Percentiles rank a stretch among this genome's conserved stretches.
Conservation (phyloP, 768 basidiomycete species). For the Boletus edulis region DNA sequence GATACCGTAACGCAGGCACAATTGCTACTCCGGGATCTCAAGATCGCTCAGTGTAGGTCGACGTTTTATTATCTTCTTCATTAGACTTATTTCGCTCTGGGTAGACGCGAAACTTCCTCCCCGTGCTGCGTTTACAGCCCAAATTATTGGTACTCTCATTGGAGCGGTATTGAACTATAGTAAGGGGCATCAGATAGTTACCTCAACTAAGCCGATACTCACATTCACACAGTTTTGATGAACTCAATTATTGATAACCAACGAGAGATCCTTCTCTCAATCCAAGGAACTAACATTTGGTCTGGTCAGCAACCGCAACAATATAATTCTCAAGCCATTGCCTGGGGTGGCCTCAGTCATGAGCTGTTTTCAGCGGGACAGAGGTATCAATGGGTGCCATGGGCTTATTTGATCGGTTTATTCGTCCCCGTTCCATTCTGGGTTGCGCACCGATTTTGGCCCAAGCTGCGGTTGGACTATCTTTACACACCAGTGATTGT, state of each 20-base stretch:
- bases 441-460: slow-evolving; percentile 36
- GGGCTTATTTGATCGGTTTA: slow-evolving; percentile 33
- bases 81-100: slow-evolving; percentile 36
- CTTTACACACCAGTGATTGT: slow-evolving; percentile 35
- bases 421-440: slow-evolving; percentile 41
- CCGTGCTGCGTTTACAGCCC: slow-evolving; percentile 61
- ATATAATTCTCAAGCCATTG: slow-evolving; percentile 34
- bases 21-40: slow-evolving; percentile 55
- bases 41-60: slow-evolving; percentile 34
- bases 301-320: slow-evolving; percentile 31
- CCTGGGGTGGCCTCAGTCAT: slow-evolving; percentile 41
- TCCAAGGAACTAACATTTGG: slow-evolving; percentile 48
- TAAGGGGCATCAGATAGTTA: slow-evolving; percentile 43
- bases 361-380: slow-evolving; percentile 31
- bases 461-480: slow-evolving; percentile 28
- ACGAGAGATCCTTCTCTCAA: slow-evolving; percentile 49
- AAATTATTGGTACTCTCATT: slow-evolving; percentile 37
- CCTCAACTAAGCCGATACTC: slow-evolving; percentile 46
- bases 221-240: slow-evolving; percentile 40
- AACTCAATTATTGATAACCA: slow-evolving; percentile 54
- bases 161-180: slow-evolving; percentile 41
- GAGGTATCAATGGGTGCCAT: slow-evolving; percentile 43
- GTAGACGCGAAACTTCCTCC: slow-evolving; percentile 59
- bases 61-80: slow-evolving; percentile 20
- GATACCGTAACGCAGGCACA: slow-evolving; percentile 51